Evolutionary conservation across 73 alveolate species (phyloP).

Genomic region (Durusdinium trenchii): DNA sequence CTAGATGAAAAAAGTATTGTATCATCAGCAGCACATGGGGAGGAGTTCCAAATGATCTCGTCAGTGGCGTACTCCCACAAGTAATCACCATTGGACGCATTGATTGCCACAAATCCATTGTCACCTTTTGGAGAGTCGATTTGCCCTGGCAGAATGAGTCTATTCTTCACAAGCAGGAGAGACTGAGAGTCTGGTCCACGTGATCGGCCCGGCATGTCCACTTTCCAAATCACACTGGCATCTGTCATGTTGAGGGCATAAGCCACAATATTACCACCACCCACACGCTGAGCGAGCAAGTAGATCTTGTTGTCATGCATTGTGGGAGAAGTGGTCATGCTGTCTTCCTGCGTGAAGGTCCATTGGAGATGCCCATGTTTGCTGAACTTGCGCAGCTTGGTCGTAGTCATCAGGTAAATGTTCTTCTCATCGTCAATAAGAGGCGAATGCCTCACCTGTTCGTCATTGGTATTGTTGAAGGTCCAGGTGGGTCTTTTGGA

Average conservation of each 20-base stretch:
- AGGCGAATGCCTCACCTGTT: conserved; percentile 54
- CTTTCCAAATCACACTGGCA: neutral
- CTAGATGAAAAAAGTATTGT: neutral
- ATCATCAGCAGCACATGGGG: conserved; percentile 4
- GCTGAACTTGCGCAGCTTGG: conserved; percentile 32
- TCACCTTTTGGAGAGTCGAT: neutral
- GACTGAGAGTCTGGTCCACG: neutral
- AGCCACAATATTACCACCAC: neutral
- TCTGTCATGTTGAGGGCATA: conserved; percentile 7
- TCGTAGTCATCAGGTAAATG: conserved; percentile 37
- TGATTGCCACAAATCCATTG: neutral
- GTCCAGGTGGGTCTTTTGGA: conserved; percentile 45
- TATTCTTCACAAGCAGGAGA: neutral
- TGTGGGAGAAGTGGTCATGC: neutral
- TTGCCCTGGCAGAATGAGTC: neutral
- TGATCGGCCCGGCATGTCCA: neutral
- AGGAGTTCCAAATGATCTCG: neutral
- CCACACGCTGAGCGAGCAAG: neutral
- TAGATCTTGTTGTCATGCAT: neutral
- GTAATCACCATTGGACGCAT: neutral
- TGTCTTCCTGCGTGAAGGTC: conserved; percentile 24
- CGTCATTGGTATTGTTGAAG: conserved; percentile 26
- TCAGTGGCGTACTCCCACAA: neutral
- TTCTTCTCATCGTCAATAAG: conserved; percentile 3
- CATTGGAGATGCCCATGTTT: conserved; percentile 35